A percentile compares a stretch with the other conserved stretches of the same genome.
Evolutionary conservation across 2,329 filamentous ascomycete species (phyloP).

Genomic region (Colletotrichum tropicicola): DNA sequence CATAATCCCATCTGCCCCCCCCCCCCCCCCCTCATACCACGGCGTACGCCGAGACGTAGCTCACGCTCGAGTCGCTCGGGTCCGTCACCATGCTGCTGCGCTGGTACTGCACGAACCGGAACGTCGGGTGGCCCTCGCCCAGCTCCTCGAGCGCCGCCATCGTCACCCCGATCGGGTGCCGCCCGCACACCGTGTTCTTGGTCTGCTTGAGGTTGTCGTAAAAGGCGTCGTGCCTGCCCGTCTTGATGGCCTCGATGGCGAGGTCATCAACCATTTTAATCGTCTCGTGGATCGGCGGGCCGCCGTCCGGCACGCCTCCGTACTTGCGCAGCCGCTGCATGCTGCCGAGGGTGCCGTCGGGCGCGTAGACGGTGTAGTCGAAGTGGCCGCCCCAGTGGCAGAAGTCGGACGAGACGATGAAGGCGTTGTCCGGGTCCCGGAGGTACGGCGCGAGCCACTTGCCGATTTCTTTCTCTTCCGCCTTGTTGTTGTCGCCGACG

Average conservation of each 20-base stretch:
- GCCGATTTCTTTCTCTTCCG: conserved; percentile 75
- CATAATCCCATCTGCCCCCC: neutral
- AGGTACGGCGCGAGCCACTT: conserved; percentile 80
- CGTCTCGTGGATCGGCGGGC: conserved; percentile 77
- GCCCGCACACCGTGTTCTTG: conserved; percentile 90
- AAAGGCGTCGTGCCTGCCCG: conserved; percentile 77
- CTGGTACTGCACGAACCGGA: conserved; percentile 87
- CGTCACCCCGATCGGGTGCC: conserved; percentile 92
- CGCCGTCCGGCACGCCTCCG: conserved; percentile 47
- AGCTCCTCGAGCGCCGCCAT: conserved; percentile 87
- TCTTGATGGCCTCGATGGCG: conserved; percentile 86
- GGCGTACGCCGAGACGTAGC: conserved; percentile 93
- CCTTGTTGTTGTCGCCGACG: conserved; percentile 76
- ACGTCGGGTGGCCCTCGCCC: conserved; percentile 60
- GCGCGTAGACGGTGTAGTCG: conserved; percentile 80
- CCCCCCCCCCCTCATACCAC: conserved; percentile 58
- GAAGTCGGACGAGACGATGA: conserved; percentile 94
- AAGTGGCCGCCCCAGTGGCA: conserved; percentile 95
- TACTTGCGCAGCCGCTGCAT: conserved; percentile 47
- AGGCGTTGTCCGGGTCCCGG: conserved; percentile 77
- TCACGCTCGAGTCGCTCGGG: conserved; percentile 84
- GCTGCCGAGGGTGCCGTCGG: conserved; percentile 46
- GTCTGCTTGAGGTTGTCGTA: conserved; percentile 75
- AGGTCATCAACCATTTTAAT: conserved; percentile 82
- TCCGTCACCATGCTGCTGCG: conserved; percentile 79